Conservation (phyloP, 441 rosid species). For the Adansonia rubrostipa region DNA sequence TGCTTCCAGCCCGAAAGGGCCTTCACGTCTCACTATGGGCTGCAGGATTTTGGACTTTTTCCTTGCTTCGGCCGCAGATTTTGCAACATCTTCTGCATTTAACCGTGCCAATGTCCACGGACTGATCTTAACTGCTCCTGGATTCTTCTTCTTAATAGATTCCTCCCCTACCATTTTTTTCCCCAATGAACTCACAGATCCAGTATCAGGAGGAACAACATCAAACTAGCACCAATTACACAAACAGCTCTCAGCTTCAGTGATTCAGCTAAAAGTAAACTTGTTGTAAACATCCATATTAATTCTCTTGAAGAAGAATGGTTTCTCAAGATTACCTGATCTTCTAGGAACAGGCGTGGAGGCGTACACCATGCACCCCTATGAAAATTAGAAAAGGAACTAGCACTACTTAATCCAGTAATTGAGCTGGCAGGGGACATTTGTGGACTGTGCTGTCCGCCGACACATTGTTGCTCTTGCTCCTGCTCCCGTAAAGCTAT, state of each 20-base stretch:
- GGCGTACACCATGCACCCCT: slow-evolving; percentile 99
- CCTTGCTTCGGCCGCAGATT: slow-evolving; percentile 95
- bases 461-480: slow-evolving; percentile 83
- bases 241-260: not conserved
- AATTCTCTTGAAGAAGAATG: not conserved
- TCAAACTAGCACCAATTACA: slow-evolving; percentile 60
- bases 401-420: slow-evolving; percentile 95
- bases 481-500: slow-evolving; percentile 95
- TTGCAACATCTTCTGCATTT: slow-evolving; percentile 91
- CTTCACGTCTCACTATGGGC: slow-evolving; percentile 68
- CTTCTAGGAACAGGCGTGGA: slow-evolving; percentile 87
- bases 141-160: slow-evolving; percentile 70
- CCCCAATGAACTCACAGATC: slow-evolving; percentile 85
- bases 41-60: slow-evolving; percentile 83
- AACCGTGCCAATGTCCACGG: slow-evolving; percentile 99
- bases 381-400: slow-evolving; percentile 89
- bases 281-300: not conserved
- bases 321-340: slow-evolving; percentile 58
- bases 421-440: slow-evolving; percentile 97
- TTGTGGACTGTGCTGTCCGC: slow-evolving; percentile 88
- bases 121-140: slow-evolving; percentile 77
- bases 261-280: not conserved
- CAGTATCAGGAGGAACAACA: slow-evolving; percentile 96
- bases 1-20: slow-evolving; percentile 58
- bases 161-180: slow-evolving; percentile 69